phyloP scores from a whole-genome alignment of 1,284 basidiomycete genomes.

The Cryptococcus wingfieldii region DNA sequence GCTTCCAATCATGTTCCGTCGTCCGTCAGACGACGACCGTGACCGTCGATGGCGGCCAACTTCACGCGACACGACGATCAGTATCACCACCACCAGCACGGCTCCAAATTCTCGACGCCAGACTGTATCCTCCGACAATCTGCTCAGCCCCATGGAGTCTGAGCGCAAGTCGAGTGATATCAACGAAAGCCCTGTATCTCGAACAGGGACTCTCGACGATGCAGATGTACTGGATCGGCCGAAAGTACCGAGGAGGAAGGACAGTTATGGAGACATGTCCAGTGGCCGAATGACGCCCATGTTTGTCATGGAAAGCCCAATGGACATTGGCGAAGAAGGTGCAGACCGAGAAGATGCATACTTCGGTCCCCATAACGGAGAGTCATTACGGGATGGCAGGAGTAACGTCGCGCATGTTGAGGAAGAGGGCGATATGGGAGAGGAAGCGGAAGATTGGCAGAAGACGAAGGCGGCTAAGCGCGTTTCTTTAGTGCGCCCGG shows the following conservation, averaged over 20 bases:
- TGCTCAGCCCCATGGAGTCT: background rate
- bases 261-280: background rate
- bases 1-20: conserved; percentile 21
- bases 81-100: background rate
- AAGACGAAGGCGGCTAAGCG: conserved; percentile 75
- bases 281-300: conserved; percentile 7
- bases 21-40: conserved; percentile 11
- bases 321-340: conserved; percentile 1
- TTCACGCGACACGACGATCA: background rate
- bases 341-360: background rate
- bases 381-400: conserved; percentile 33
- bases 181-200: background rate
- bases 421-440: background rate
- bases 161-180: conserved; percentile 1
- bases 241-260: background rate
- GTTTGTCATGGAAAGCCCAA: conserved; percentile 14
- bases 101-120: background rate
- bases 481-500: conserved; percentile 58
- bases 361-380: background rate
- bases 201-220: background rate
- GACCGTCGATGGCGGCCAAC: background rate
- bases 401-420: conserved; percentile 45
- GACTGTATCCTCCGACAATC: background rate
- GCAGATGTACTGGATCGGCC: background rate
- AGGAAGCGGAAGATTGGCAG: conserved; percentile 70